Evolutionary conservation across 768 basidiomycete genomes (phyloP), one percentile per base, ranked within the genome.

Genomic region (Amanita polypyramis): DNA sequence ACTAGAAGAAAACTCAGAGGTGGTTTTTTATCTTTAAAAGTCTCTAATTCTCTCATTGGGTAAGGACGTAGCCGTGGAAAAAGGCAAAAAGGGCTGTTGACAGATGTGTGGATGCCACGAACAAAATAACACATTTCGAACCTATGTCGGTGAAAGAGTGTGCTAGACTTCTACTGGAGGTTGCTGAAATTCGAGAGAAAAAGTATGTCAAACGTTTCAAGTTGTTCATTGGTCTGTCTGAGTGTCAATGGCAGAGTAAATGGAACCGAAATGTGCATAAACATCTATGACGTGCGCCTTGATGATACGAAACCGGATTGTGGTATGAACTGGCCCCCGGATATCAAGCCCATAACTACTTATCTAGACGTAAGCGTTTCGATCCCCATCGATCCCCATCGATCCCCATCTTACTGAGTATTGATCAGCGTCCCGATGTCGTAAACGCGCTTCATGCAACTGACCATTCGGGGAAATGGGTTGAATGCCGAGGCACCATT

Each of bases 261-360:
- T 44, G 87, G 80, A 9, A 67, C 72, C 53, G 65, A 73, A 21
- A 82, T 80, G 66, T 99, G 96, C 60, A 68, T 94, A 52, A 99
- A 99, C 61, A 79, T 97, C 33, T 99, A 99, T 56, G 96, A 99
- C 59, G 78, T 97, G 11, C 85, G 96, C 20, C 67, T 85, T n/a
- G 81, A 87, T 47, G 96, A 99, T 60, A 74, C 75, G 10, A 67
- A 61, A 30, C 96, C 96, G 14, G 84, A 79, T 0, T 99, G 96
- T 62, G 96, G 95, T 2, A 88, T 95, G 91, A 95, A 93, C 65
- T 99, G 94, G 95, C 95, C 94, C 5, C 82, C 83, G 29, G 90
- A 93, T 57, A 79, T 98, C 41, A 63, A 72, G 2, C 76, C 80
- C 40, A 69, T 98, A 7, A 84, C 81, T 14, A 65, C 68, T 1